Evolutionary conservation across 2,329 filamentous ascomycete genomes (phyloP), one percentile per base, ranked within the genome.

Genomic region (Diaporthe capsici): DNA sequence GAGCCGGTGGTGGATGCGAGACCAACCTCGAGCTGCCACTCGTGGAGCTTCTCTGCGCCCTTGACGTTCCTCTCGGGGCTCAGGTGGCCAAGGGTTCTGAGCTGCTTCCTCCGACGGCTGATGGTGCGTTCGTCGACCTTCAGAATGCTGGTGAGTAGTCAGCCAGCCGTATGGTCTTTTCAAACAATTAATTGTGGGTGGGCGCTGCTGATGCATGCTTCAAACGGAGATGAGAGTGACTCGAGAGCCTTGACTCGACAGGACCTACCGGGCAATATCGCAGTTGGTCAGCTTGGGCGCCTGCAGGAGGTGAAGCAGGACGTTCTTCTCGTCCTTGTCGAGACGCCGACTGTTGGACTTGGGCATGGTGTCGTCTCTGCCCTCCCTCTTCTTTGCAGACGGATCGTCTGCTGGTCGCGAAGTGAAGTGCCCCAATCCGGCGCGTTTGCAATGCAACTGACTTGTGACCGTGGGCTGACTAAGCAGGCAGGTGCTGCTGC

Each of bases 21-120:
- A 67, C 74, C 22, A 34, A 76, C 76, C 74, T 77, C 76, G 34
- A 77, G 74, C 47, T 77, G 76, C 76, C 76, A 77, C 37, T 71
- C 70, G 31, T 71, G 70, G 25, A 77, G 70, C 63, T 77, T 77
- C 71, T 77, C 73, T 20, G 76, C 76, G 57, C 71, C 71, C n/a
- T 77, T 77, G 63, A 71, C 58, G 28, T 75, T 76, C 31, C 65
- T 70, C 57, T 77, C 71, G n/a, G 76, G 73, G 53, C 70, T 76
- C 49, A 77, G 34, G 49, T 75, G 73, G n/a, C 76, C 76, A 13
- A 76, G 57, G 8, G 73, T 73, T 15, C 74, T 75, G 58, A 77
- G 74, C 63, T 77, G 76, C n/a, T 67, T 71, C 37, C 76, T 42
- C 10, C 76, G 71, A 34, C 74, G 76, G 15, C 70, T 75, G 42